Evolutionary conservation across 805 yeast species (phyloP), one percentile per base, ranked within the genome.

Genomic region (Lipomyces yamadae): DNA sequence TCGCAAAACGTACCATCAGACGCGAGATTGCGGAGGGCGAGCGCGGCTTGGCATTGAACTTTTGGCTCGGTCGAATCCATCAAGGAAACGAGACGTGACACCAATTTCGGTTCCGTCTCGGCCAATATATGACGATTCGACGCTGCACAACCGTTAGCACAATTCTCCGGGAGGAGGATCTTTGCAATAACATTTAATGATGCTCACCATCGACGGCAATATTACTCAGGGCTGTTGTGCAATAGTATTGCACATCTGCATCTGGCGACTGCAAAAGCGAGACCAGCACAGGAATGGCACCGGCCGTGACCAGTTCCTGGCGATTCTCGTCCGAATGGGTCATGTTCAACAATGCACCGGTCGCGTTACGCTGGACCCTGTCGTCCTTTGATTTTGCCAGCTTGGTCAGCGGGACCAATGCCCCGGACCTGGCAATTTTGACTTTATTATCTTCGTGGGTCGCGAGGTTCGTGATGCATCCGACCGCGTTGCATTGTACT

Each of bases 401-500:
- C 78, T 91, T 92, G 0, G 98, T 94, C 74, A 95, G 84, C 2
- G 99, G 99, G 37, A 92, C 88, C 67, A 95, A 83, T 0, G 99
- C 99, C 24, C 99, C 99, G 30, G 96, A 88, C 59, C 92, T 89
- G 29, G 99, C 99, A 74, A 95, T 95, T 77, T 92, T 92, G 62
- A 95, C 88, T 78, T 95, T 95, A 80, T 95, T 95, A 75, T 92
- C 97, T 79, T 95, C 99, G 79, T 91, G 97, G 5, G 99, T 95
- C 6, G 99, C 99, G 78, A 95, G 85, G 77, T 95, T 95, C 48
- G 99, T 95, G 76, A 95, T 93, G 78, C 99, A 95, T 18, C 99
- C 99, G 65, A 95, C 99, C 2, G 99, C 99, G 77, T 95, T 95
- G 79, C 99, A 95, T 80, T 95, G 99, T 52, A 95, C 98, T 78